phyloP scores from a whole-genome alignment of 2,329 filamentous ascomycete genomes.

The Cyphellophora attinorum region DNA sequence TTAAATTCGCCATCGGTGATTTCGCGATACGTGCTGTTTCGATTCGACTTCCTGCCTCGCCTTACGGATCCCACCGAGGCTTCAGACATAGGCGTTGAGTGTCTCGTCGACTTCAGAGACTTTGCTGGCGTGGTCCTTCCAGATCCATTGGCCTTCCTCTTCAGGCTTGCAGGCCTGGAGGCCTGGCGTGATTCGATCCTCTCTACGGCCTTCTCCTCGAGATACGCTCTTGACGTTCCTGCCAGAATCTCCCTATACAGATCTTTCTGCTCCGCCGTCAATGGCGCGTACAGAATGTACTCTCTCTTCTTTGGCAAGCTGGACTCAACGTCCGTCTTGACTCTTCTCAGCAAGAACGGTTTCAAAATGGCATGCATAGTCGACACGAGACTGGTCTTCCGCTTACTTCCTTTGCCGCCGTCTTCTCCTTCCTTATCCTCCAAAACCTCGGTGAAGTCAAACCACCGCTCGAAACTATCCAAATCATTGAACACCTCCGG shows the following conservation, averaged over 20 bases:
- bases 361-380: conserved; percentile 91
- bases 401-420: conserved; percentile 62
- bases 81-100: conserved; percentile 59
- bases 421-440: conserved; percentile 66
- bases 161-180: conserved; percentile 38
- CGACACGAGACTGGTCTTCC: conserved; percentile 67
- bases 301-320: conserved; percentile 93
- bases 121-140: conserved; percentile 49
- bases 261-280: conserved; percentile 84
- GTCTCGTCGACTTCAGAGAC: conserved; percentile 63
- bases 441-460: conserved; percentile 87
- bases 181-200: conserved; percentile 32
- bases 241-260: conserved; percentile 82
- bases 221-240: conserved; percentile 49
- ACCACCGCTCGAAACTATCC: conserved; percentile 90
- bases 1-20: conserved; percentile 82
- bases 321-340: conserved; percentile 89
- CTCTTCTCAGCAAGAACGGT: conserved; percentile 73
- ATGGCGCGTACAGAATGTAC: conserved; percentile 87
- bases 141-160: conserved; percentile 46
- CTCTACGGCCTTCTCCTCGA: conserved; percentile 42
- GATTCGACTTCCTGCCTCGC: conserved; percentile 32
- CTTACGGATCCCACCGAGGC: conserved; percentile 40
- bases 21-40: conserved; percentile 53
- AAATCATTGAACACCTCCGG: conserved; percentile 89